Evolutionary conservation across 176 grass and related monocot genomes (phyloP).

Genomic region (Neostapfia colusana): DNA sequence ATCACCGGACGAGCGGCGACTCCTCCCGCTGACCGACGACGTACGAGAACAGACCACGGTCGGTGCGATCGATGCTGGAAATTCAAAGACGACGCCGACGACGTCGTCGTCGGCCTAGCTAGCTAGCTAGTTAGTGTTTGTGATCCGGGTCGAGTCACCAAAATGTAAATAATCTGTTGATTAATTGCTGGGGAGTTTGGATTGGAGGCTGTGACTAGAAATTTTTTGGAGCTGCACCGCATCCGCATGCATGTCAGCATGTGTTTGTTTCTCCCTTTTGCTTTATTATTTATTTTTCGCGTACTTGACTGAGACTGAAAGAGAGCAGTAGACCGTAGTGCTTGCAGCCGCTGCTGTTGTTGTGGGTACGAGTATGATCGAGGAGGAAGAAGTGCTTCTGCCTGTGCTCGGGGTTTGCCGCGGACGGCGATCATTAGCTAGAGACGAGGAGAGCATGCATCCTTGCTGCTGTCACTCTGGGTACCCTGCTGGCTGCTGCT

Average conservation of each 20-base stretch:
- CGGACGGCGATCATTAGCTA: constrained; percentile 45
- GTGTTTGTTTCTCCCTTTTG: background rate
- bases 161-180: constrained; percentile 53
- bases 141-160: background rate
- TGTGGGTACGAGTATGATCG: background rate
- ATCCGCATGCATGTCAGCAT: no score
- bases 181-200: background rate
- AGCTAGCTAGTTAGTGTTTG: background rate
- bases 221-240: constrained; percentile 21
- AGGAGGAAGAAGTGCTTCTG: background rate
- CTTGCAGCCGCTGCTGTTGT: background rate
- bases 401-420: constrained; percentile 35
- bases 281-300: background rate
- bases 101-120: background rate
- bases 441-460: background rate
- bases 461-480: background rate
- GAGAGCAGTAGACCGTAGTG: background rate
- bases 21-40: constrained; percentile 36
- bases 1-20: constrained; percentile 65
- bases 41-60: no score
- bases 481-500: no score
- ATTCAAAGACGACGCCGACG: no score
- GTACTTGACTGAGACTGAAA: background rate
- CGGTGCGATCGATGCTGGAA: background rate
- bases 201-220: constrained; percentile 1